Percentiles rank a stretch among this genome's conserved stretches.
These are phyloP conservation scores for Hypoxylon intermedium DNA, from an alignment of 495 filamentous ascomycete genomes.

Conservation along the genomic window DNA sequence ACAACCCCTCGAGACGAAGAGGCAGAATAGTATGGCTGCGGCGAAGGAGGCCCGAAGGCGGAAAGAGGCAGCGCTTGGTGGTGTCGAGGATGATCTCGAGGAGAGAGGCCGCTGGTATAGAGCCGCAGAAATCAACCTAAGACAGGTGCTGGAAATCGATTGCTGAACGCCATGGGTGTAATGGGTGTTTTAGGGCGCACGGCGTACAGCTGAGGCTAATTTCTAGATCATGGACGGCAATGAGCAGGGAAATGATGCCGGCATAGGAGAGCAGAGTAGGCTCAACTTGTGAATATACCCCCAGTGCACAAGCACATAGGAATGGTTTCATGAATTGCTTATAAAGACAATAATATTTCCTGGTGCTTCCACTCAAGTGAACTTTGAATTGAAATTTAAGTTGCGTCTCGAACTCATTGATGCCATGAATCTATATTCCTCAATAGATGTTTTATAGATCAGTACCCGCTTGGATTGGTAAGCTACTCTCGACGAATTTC, in stretches of 20 bases:
- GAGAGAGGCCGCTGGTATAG: constrained; percentile 83
- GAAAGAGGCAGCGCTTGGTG: constrained; percentile 70
- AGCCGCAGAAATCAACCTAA: constrained; percentile 71
- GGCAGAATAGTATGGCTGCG: constrained; percentile 67
- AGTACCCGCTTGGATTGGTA: too few relatives aligned
- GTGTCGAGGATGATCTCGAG: constrained; percentile 79
- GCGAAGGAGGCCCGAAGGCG: constrained; percentile 82
- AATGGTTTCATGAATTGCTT: too few relatives aligned
- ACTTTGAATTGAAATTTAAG: too few relatives aligned
- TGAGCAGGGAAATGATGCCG: neutral
- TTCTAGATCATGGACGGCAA: neutral
- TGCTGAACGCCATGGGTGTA: constrained; percentile 1
- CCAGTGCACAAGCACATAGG: too few relatives aligned
- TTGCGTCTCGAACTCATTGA: too few relatives aligned
- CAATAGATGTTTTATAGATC: too few relatives aligned
- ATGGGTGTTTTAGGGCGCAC: neutral
- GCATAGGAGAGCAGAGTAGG: neutral
- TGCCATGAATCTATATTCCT: too few relatives aligned
- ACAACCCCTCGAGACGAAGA: constrained; percentile 71
- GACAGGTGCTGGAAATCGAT: constrained; percentile 63
- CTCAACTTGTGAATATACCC: too few relatives aligned
- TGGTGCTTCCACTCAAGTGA: too few relatives aligned
- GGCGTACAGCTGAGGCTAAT: neutral
- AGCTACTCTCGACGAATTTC: too few relatives aligned
- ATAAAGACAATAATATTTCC: too few relatives aligned